Evolutionary conservation across 768 basidiomycete species (phyloP).

Genomic region (Dentipellis sp.): DNA sequence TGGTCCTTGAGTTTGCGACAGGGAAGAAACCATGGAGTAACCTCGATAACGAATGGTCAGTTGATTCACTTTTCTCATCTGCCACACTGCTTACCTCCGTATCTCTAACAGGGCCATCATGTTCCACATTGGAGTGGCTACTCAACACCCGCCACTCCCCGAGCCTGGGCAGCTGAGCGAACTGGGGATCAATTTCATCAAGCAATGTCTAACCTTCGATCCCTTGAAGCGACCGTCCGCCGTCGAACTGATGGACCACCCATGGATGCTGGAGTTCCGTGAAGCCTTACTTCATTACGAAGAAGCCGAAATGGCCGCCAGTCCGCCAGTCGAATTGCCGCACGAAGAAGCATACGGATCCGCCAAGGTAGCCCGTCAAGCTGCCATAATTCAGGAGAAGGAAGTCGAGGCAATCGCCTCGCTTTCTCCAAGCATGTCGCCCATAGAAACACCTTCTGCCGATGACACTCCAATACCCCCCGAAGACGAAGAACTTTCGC

Average conservation of each 20-base stretch:
- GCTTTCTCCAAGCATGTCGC: constrained; percentile 24
- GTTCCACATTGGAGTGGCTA: constrained; percentile 98
- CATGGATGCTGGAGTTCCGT: constrained; percentile 83
- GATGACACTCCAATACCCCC: background rate
- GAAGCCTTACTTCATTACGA: constrained; percentile 63
- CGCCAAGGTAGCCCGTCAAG: constrained; percentile 46
- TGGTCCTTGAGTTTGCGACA: constrained; percentile 94
- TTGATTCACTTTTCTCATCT: background rate
- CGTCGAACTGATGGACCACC: constrained; percentile 73
- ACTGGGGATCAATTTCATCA: constrained; percentile 88
- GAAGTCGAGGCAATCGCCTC: constrained; percentile 43
- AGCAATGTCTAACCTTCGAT: constrained; percentile 84
- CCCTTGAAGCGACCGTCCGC: constrained; percentile 79
- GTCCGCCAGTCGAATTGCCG: constrained; percentile 35
- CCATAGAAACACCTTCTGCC: constrained; percentile 24
- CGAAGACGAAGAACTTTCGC: background rate
- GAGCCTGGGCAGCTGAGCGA: constrained; percentile 85
- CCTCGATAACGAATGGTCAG: constrained; percentile 96
- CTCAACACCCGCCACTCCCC: constrained; percentile 91
- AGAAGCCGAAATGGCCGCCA: constrained; percentile 47
- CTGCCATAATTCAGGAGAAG: constrained; percentile 47
- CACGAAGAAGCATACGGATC: constrained; percentile 40
- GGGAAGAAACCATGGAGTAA: constrained; percentile 98
- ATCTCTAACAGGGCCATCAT: constrained; percentile 81
- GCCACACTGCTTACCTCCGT: constrained; percentile 6